A percentile compares a stretch with the other conserved stretches of the same genome.
Evolutionary conservation across 1,284 basidiomycete genomes (phyloP).

Genomic region (Macrocybe sp.): DNA sequence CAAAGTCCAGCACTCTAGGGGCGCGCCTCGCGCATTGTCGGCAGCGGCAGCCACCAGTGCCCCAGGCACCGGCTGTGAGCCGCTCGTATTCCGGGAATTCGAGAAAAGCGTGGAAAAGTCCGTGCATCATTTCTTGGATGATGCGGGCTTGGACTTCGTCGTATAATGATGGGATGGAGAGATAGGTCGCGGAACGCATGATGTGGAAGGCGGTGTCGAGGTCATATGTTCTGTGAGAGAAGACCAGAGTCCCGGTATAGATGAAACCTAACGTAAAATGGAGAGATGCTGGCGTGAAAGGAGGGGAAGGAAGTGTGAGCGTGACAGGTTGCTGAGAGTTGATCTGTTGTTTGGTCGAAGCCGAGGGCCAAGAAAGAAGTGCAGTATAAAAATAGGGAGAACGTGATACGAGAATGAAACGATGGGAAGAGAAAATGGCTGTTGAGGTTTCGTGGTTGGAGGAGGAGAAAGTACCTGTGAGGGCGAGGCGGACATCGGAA

Average conservation of each 20-base stretch:
- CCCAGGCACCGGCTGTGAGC: conserved; percentile 69
- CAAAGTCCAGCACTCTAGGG: conserved; percentile 79
- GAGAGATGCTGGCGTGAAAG: conserved; percentile 91
- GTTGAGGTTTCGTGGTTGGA: conserved; percentile 64
- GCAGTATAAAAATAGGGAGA: conserved; percentile 84
- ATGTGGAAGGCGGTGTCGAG: conserved; percentile 90
- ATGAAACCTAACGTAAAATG: conserved; percentile 94
- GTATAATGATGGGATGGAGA: conserved; percentile 72
- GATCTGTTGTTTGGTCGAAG: conserved; percentile 22
- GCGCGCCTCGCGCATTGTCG: conserved; percentile 74
- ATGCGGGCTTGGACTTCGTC: conserved; percentile 79
- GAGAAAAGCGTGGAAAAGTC: conserved; percentile 78
- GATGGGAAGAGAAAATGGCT: conserved; percentile 86
- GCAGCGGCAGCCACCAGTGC: conserved; percentile 75
- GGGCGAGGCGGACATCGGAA: conserved; percentile 80
- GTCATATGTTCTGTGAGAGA: conserved; percentile 91
- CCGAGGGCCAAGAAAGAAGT: conserved; percentile 53
- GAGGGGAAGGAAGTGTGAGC: conserved; percentile 81
- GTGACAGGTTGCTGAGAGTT: conserved; percentile 41
- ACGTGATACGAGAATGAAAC: conserved; percentile 88
- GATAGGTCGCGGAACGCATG: conserved; percentile 79
- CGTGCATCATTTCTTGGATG: conserved; percentile 84
- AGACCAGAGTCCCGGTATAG: conserved; percentile 91
- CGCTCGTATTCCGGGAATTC: conserved; percentile 72
- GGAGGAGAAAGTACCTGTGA: conserved; percentile 59